Base-by-base conservation (phyloP, 129 eudicot species). In the Tanacetum coccineum region DNA sequence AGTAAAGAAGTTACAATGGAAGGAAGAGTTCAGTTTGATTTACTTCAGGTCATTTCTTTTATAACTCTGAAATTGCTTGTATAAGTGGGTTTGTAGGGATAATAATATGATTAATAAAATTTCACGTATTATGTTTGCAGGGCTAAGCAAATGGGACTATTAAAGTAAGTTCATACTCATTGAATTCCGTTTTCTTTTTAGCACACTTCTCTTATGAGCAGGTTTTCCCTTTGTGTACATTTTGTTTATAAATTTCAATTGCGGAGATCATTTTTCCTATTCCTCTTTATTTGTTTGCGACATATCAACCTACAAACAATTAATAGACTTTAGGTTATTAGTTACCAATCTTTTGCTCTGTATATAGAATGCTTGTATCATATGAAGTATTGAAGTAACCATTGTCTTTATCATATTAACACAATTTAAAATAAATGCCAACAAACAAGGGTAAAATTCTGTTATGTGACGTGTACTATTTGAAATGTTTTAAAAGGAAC, bases 21-120 rank as follows among this genome's bases (percentile, higher is more conserved):
- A n/a, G 26, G 99, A 93, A 82, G 99, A 83, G 95, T 93, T 71
- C 99, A 93, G 66, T 88, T 93, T 81, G 99, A 93, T 84, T 82
- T 93, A 84, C 77, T 93, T 77, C 99, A 93, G 99, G 99, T 89
- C 67, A 40, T 55, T n/a, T n/a, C n/a, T n/a, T n/a, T n/a, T n/a
- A n/a, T n/a, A n/a, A n/a, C n/a, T n/a, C n/a, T n/a, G n/a, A n/a
- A n/a, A n/a, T n/a, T n/a, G n/a, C n/a, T n/a, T n/a, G n/a, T n/a
- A n/a, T n/a, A n/a, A n/a, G n/a, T n/a, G n/a, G n/a, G n/a, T n/a
- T n/a, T n/a, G n/a, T n/a, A n/a, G n/a, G n/a, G n/a, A n/a, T n/a
- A n/a, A n/a, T n/a, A n/a, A n/a, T n/a, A n/a, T n/a, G n/a, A n/a
- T n/a, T n/a, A n/a, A n/a, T n/a, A n/a, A n/a, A n/a, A n/a, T n/a